phyloP scores from a whole-genome alignment of 2,329 filamentous ascomycete species.

The Aquanectria penicillioides region DNA sequence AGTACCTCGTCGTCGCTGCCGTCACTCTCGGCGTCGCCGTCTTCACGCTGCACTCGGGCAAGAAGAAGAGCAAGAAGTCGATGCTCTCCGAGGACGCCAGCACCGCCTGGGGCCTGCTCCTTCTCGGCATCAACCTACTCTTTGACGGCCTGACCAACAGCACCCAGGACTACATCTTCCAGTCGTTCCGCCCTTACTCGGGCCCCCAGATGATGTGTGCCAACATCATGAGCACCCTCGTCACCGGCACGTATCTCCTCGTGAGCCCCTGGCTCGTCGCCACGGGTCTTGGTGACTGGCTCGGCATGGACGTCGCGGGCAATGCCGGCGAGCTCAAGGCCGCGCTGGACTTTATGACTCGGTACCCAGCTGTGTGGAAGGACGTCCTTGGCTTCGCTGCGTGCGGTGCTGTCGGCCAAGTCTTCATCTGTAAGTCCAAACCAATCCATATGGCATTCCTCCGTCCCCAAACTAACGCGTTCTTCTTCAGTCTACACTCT shows the following conservation, averaged over 20 bases:
- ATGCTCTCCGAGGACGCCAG: conserved; percentile 62
- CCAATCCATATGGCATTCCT: background rate
- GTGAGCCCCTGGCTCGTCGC: conserved; percentile 82
- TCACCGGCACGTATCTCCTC: conserved; percentile 82
- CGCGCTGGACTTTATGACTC: conserved; percentile 82
- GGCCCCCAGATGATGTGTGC: conserved; percentile 99
- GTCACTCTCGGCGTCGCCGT: conserved; percentile 94
- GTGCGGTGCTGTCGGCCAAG: conserved; percentile 91
- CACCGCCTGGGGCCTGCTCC: conserved; percentile 80
- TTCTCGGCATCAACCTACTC: conserved; percentile 88
- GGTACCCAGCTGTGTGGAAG: conserved; percentile 83
- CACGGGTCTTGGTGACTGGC: conserved; percentile 70
- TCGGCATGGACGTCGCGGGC: conserved; percentile 72
- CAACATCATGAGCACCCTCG: conserved; percentile 83
- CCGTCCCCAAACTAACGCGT: conserved; percentile 30
- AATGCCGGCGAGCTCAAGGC: conserved; percentile 79
- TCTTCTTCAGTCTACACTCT: conserved; percentile 79
- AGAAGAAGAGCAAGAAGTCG: conserved; percentile 61
- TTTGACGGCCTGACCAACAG: conserved; percentile 97
- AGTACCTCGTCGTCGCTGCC: conserved; percentile 91
- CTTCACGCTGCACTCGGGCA: conserved; percentile 87
- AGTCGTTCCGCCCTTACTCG: conserved; percentile 79
- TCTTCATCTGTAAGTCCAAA: conserved; percentile 84
- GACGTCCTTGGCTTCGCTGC: conserved; percentile 91
- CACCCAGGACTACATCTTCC: conserved; percentile 95